These are phyloP conservation scores for Hysterium pulicare DNA, from an alignment of 2,329 filamentous ascomycete species.

Conservation along the genomic window DNA sequence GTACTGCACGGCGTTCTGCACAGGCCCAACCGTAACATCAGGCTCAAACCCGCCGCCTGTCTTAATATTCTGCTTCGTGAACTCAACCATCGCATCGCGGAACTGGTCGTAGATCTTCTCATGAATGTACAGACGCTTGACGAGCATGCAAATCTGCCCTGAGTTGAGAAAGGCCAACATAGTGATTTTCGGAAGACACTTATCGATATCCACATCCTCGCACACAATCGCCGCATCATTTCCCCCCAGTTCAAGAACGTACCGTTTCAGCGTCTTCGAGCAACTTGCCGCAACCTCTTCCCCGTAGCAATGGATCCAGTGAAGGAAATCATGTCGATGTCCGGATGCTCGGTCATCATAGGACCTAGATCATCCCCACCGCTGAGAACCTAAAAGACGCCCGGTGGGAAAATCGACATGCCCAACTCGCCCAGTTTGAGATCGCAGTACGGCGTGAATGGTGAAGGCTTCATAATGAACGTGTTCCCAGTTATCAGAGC, in stretches of 20 bases:
- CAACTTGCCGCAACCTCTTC: slow-evolving; percentile 57
- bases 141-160: slow-evolving; percentile 44
- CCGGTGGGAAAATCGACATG: slow-evolving; percentile 56
- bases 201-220: slow-evolving; percentile 45
- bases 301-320: slow-evolving; percentile 60
- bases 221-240: slow-evolving; percentile 57
- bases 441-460: slow-evolving; percentile 54
- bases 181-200: slow-evolving; percentile 21
- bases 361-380: slow-evolving; percentile 60
- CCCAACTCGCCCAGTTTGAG: slow-evolving; percentile 60
- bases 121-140: slow-evolving; percentile 60
- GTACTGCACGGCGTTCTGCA: slow-evolving; percentile 24
- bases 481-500: slow-evolving; percentile 56
- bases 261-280: slow-evolving; percentile 56
- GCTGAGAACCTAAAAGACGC: slow-evolving; percentile 58
- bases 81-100: slow-evolving; percentile 42
- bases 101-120: slow-evolving; percentile 58
- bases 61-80: slow-evolving; percentile 41
- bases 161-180: slow-evolving; percentile 54
- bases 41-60: slow-evolving; percentile 32
- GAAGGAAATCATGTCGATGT: slow-evolving; percentile 61
- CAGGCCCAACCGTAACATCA: slow-evolving; percentile 45
- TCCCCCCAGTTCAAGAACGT: slow-evolving; percentile 58
- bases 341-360: slow-evolving; percentile 56
- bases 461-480: slow-evolving; percentile 56